phyloP scores from a whole-genome alignment of 1,284 basidiomycete species.

The Thelephora terrestris region DNA sequence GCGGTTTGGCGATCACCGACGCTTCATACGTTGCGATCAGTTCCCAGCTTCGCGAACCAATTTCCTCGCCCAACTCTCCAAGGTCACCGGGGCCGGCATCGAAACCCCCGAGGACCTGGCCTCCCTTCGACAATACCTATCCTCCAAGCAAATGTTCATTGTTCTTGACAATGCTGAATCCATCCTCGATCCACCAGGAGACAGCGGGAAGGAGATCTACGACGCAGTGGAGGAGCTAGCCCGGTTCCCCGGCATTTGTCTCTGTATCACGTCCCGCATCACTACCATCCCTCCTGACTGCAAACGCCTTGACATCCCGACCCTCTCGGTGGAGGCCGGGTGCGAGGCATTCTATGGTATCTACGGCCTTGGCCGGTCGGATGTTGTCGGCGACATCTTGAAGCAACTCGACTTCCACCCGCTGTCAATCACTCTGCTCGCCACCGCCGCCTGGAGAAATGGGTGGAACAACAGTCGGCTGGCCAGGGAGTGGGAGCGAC shows the following conservation, averaged over 20 bases:
- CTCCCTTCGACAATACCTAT: background rate
- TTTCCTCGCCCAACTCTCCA: too few species aligned
- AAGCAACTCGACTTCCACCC: background rate
- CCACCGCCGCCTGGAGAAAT: background rate
- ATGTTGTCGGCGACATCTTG: background rate
- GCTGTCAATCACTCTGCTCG: too few species aligned
- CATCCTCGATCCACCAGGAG: too few species aligned
- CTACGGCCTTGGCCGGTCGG: background rate
- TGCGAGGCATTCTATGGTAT: background rate
- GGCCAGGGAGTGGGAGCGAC: too few species aligned
- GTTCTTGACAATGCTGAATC: too few species aligned
- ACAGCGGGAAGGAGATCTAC: background rate
- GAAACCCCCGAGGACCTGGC: too few species aligned
- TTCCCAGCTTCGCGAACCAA: too few species aligned
- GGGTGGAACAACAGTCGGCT: background rate
- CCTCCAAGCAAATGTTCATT: background rate
- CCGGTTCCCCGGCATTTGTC: background rate
- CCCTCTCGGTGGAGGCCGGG: background rate
- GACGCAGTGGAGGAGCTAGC: background rate
- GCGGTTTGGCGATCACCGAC: too few species aligned
- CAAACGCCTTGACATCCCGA: background rate
- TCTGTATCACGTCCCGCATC: too few species aligned
- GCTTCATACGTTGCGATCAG: background rate
- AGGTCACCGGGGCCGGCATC: too few species aligned
- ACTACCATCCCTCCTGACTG: background rate